Conservation (phyloP, 1,284 basidiomycete genomes). For the Malassezia furfur region DNA sequence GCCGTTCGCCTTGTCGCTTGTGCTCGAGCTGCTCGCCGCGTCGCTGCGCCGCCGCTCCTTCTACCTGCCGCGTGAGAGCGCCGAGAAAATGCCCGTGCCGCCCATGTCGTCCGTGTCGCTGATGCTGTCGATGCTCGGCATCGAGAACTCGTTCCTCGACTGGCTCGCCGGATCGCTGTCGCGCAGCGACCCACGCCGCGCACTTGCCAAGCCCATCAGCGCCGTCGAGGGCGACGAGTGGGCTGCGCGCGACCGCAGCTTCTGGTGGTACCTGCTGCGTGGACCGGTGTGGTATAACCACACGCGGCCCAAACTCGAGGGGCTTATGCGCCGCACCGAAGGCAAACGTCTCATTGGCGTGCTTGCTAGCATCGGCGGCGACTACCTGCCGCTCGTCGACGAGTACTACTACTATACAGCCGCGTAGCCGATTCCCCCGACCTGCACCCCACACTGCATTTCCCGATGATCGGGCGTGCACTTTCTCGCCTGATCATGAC, state of each 20-base stretch:
- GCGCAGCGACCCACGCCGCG: conserved; percentile 19
- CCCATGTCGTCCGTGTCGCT: conserved; percentile 26
- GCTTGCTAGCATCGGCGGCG: conserved; percentile 66
- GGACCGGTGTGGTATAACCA: conserved; percentile 79
- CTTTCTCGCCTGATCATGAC: neutral
- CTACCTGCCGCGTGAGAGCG: neutral
- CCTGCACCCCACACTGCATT: too few species aligned
- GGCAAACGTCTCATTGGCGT: conserved; percentile 65
- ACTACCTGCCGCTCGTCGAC: conserved; percentile 87
- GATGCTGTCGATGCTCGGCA: conserved; percentile 32
- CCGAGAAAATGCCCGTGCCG: neutral
- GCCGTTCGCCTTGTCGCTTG: conserved; percentile 33
- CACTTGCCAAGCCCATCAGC: conserved; percentile 32
- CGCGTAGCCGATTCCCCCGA: neutral
- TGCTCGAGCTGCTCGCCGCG: conserved; percentile 31
- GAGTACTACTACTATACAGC: conserved; percentile 72
- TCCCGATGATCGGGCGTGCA: neutral
- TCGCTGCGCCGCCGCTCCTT: conserved; percentile 28
- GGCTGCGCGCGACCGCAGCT: conserved; percentile 65
- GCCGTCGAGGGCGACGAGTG: conserved; percentile 57
- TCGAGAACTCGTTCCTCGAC: conserved; percentile 31
- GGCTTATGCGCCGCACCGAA: conserved; percentile 56
- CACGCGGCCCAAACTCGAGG: conserved; percentile 66
- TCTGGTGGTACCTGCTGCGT: conserved; percentile 75
- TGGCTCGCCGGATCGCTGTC: conserved; percentile 29